Base-by-base conservation (phyloP, 176 grass and related monocot genomes). In the Melocanna baccifera region DNA sequence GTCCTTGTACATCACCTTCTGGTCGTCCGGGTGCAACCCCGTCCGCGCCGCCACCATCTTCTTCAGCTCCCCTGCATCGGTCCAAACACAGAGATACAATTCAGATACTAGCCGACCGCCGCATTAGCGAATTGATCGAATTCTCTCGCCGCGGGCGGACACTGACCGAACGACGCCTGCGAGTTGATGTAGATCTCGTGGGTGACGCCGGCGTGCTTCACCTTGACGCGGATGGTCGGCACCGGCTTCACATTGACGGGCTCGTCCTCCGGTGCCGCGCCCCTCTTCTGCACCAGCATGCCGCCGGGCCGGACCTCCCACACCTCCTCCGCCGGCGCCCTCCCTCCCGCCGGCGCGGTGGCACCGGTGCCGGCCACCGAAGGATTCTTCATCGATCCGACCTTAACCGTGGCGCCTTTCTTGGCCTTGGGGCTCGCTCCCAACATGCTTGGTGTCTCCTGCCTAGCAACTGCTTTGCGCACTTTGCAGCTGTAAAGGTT, bases 181-280 rank as follows among this genome's bases (percentile, higher is more conserved):
- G 91, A 85, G 85, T 81, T 98, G 89, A 98, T 87, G 93, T 95
- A 98, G 91, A 95, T 93, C 89, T 98, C 96, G 86, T 98, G 93
- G 87, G 82, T 87, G 41, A 89, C 77, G 68, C 89, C 96, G 45
- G 80, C 87, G 82, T 92, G 87, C 87, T 89, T 98, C 8, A 88
- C 93, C 89, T 98, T 98, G 55, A 95, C 83, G 9, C 93, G 89
- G 85, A 98, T 95, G 77, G 96, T 92, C 4, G 91, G 96, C 26
- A 95, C 93, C 8, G 89, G 89, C 81, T 69, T 90, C 28, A 87
- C 85, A 37, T 78, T 85, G 3, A 66, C 77, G 12, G 73, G 80
- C 81, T 84, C 91, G 30, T 85, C 94, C 1, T 80, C 77, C 26
- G 76, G 46, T 47, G 55, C 76, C 75, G 81, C 71, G 25, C 87